phyloP scores from a whole-genome alignment of 306 rosid genomes.

The Benincasa hispida region DNA sequence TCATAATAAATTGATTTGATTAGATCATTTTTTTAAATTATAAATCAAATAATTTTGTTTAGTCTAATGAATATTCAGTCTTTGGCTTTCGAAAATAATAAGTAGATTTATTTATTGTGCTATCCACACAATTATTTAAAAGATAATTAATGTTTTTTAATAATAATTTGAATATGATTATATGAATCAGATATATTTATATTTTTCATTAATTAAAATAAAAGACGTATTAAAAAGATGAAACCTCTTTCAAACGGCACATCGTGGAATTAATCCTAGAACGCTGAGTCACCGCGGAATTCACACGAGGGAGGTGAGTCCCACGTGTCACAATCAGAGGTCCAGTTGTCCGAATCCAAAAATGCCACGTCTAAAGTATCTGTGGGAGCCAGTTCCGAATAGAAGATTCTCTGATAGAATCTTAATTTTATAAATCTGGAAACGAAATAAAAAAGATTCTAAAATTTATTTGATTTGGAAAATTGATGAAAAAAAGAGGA shows the following conservation, averaged over 20 bases:
- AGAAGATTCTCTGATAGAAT: neutral
- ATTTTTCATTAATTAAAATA: no score
- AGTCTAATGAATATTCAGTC: neutral
- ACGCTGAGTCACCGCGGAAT: neutral
- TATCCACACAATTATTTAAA: no score
- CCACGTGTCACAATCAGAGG: neutral
- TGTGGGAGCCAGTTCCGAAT: neutral
- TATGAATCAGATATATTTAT: neutral
- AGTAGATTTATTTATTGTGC: no score
- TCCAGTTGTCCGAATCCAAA: neutral
- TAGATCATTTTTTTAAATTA: no score
- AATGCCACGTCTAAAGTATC: neutral
- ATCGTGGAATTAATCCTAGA: neutral
- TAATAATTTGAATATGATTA: neutral
- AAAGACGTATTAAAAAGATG: neutral
- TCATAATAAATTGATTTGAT: no score
- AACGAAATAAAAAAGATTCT: neutral
- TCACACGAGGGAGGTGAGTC: neutral
- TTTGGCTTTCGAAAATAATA: neutral
- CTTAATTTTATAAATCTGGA: neutral
- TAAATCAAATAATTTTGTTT: no score
- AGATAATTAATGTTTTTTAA: no score
- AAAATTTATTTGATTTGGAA: neutral
- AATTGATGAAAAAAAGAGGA: neutral
- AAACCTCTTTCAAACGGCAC: neutral